These are phyloP conservation scores for Tylopilus cervinicoccineus DNA, from an alignment of 768 basidiomycete genomes.

Conservation along the genomic window DNA sequence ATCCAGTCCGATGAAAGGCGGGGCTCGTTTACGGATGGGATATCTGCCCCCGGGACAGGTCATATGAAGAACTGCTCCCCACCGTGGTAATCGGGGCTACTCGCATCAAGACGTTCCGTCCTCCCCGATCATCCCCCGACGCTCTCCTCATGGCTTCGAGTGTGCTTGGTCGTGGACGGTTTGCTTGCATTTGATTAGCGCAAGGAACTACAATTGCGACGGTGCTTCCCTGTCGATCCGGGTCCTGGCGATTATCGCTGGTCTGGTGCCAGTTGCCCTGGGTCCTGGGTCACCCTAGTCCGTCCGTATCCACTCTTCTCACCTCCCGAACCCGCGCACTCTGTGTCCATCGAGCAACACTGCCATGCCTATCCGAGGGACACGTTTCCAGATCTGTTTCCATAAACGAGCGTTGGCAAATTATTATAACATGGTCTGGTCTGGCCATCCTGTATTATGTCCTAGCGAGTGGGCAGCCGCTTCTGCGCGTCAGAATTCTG, in stretches of 20 bases:
- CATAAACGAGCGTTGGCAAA: neutral
- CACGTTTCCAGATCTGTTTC: slow-evolving; percentile 2
- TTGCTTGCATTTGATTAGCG: slow-evolving; percentile 19
- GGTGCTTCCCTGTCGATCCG: slow-evolving; percentile 27
- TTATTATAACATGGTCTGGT: neutral
- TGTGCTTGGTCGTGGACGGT: neutral
- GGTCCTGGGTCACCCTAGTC: slow-evolving; percentile 21
- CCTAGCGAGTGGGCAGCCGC: slow-evolving; percentile 8
- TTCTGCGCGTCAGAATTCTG: slow-evolving; percentile 12
- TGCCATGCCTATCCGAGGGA: slow-evolving; percentile 3
- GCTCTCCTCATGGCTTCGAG: neutral
- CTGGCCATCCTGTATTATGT: slow-evolving; percentile 18
- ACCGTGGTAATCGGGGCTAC: slow-evolving; percentile 23
- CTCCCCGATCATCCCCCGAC: slow-evolving; percentile 11
- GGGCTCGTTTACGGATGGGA: slow-evolving; percentile 2
- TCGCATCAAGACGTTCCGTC: slow-evolving; percentile 12
- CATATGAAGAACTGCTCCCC: slow-evolving; percentile 15
- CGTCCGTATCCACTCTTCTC: neutral
- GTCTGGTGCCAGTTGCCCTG: slow-evolving; percentile 16
- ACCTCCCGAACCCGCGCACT: slow-evolving; percentile 1
- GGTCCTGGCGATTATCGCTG: slow-evolving; percentile 26
- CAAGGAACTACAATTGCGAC: slow-evolving; percentile 9
- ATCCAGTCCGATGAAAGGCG: slow-evolving; percentile 18
- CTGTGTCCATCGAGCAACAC: neutral
- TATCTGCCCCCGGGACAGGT: slow-evolving; percentile 14